Base-by-base conservation (phyloP, 2,329 filamentous ascomycete species). In the Penicillium sp. region DNA sequence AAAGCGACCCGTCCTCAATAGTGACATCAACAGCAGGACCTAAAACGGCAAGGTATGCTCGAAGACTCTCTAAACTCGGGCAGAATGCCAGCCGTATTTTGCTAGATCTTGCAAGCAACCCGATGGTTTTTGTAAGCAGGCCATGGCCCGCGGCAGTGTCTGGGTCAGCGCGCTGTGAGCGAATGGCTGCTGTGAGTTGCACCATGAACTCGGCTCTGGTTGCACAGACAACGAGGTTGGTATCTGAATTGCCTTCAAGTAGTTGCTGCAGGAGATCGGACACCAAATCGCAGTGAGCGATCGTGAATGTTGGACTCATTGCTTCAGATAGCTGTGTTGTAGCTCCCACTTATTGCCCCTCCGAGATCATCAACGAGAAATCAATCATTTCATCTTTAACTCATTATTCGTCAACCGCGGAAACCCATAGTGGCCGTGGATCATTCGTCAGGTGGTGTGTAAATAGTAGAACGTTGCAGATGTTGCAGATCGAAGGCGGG, bases 31-130 rank as follows among this genome's bases (percentile, higher is more conserved):
- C 40, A 31, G 38, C 50, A 13, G 45, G 41, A 27, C 19, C 46
- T 35, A 85, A 82, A 51, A 84, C 80, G 42, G 88, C 80, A 19
- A 97, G 80, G 67, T 88, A 90, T 37, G 90, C 90, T 54, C 91
- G 87, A 7, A 96, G 83, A 72, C 90, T 87, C 23, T 89, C 86
- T 54, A 94, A 82, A 2, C 89, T 91, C 0, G 90, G 86, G 54
- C 86, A 84, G 75, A 95, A 97, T 37, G 85, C 77, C 9, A 93
- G 74, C 54, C 84, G 85, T 61, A 95, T 82, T 66, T 87, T 85
- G 31, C 86, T 84, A 8, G 90, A 88, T 4, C 84, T 82, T 47
- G 87, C 84, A 29, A 93, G 80, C 61, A 90, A 83, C 54, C 86
- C 82, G 15, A 96, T 83, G 0, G 89, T 86, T 29, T 87, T 84